Evolutionary conservation across 148 eudicot species (phyloP), one percentile per base, ranked within the genome.

Genomic region (Heliamphora exappendiculata): DNA sequence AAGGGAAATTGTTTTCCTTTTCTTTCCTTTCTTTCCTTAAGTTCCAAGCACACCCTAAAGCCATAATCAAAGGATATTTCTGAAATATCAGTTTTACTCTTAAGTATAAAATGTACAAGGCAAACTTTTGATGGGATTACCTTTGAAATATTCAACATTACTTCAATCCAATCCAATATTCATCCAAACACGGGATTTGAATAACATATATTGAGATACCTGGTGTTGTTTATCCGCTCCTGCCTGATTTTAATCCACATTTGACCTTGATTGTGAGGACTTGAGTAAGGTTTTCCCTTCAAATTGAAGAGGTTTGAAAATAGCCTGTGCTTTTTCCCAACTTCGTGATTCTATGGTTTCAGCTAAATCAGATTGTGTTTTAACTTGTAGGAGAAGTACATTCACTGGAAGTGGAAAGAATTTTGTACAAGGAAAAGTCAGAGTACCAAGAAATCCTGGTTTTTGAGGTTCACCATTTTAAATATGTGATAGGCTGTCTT

Each of bases 401-500:
- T 81, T 90, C 98, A 24, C 77, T 94, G 78, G 86, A 82, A 88
- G 96, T 94, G 63, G 88, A 92, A 76, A 82, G 88, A 50, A 67
- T 94, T 71, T 83, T 94, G 84, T 94, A 85, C 84, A 76, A 85
- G 85, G 92, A 84, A 17, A 90, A 77, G 77, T 94, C 98, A 44
- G 74, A 83, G 80, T 92, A 84, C 81, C 98, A 94, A 82, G 99
- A 95, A 75, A 86, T 95, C 80, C 82, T 92, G 62, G 97, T 95
- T 74, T 95, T 95, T 78, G 88, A 95, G 99, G 99, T 95, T 81
- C 59, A 59, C 70, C 39, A 16, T 76, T 45, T 70, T 69, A 53
- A 11, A 59, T 57, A 63, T 44, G 41, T 55, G 20, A 50, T 22
- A 26, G 42, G 65, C 29, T 42, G 53, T 37, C 57, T 41, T 39